Evolutionary conservation across 1,139 yeast genomes (phyloP).

Genomic region (Pichia sp.): DNA sequence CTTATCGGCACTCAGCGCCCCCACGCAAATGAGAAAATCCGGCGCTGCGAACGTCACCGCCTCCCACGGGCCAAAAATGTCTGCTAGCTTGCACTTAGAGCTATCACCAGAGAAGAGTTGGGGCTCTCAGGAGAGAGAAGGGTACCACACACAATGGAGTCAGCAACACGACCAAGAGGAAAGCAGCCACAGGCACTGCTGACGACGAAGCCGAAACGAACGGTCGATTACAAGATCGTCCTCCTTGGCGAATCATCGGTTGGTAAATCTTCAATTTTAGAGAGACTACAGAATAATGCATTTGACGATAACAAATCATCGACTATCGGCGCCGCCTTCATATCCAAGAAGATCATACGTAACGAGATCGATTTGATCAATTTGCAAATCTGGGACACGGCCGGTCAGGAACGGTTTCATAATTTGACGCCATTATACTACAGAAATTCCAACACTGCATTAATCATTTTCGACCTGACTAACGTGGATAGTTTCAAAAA

Average conservation of each 20-base stretch:
- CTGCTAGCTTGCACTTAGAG: too few species aligned
- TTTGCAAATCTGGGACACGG: slow-evolving; percentile 78
- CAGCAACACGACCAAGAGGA: slow-evolving; percentile 4
- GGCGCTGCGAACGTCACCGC: too few species aligned
- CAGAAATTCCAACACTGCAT: slow-evolving; percentile 84
- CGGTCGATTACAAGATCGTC: slow-evolving; percentile 48
- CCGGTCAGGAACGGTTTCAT: slow-evolving; percentile 91
- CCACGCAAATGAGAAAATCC: too few species aligned
- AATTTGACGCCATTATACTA: slow-evolving; percentile 90
- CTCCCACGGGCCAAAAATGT: too few species aligned
- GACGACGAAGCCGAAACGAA: slow-evolving; percentile 22
- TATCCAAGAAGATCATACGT: slow-evolving; percentile 54
- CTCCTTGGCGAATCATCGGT: slow-evolving; percentile 67
- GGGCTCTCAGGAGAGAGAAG: too few species aligned
- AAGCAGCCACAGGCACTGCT: slow-evolving; percentile 8
- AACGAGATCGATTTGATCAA: slow-evolving; percentile 32
- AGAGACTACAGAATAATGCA: slow-evolving; percentile 60
- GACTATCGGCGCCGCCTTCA: slow-evolving; percentile 71
- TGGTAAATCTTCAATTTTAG: slow-evolving; percentile 62
- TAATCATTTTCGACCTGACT: slow-evolving; percentile 73
- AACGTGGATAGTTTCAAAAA: slow-evolving; percentile 45
- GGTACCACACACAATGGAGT: not conserved
- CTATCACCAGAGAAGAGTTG: too few species aligned
- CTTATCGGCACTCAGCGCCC: too few species aligned
- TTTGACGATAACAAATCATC: slow-evolving; percentile 63